phyloP scores from a whole-genome alignment of 2,329 filamentous ascomycete genomes.

The Trichoderma aggressivum region DNA sequence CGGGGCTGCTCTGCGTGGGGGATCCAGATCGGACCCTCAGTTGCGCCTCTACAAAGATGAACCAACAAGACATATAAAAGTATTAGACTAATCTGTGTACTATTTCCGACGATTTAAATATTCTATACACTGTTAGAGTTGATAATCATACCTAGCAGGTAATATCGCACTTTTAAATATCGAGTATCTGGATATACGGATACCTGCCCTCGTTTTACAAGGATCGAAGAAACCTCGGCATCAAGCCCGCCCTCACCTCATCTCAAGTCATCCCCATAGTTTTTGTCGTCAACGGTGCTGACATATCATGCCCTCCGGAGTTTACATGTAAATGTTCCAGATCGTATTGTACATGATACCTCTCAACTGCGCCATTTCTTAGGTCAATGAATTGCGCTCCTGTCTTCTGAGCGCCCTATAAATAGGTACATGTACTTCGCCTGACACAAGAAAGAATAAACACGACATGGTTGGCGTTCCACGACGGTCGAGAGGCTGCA shows the following conservation, averaged over 20 bases:
- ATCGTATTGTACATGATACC: background rate
- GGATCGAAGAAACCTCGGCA: background rate
- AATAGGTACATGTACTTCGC: background rate
- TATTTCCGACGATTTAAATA: background rate
- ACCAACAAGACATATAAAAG: background rate
- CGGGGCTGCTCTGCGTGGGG: background rate
- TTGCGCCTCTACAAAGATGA: background rate
- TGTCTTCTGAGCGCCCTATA: background rate
- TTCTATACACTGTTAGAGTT: background rate
- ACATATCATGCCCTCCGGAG: background rate
- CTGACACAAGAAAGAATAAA: background rate
- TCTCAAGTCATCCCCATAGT: background rate
- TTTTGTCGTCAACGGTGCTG: background rate
- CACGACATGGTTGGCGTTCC: slow-evolving; percentile 19
- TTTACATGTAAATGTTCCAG: background rate
- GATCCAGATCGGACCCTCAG: background rate
- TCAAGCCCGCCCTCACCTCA: background rate
- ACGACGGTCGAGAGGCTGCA: slow-evolving; percentile 18
- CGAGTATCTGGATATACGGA: background rate
- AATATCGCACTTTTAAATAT: background rate
- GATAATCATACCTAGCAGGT: background rate
- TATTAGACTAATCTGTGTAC: background rate
- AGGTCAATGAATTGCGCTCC: no score
- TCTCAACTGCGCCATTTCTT: background rate
- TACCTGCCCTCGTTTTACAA: background rate